Conservation (phyloP, 2,329 filamentous ascomycete species). For the Grosmannia huntii region DNA sequence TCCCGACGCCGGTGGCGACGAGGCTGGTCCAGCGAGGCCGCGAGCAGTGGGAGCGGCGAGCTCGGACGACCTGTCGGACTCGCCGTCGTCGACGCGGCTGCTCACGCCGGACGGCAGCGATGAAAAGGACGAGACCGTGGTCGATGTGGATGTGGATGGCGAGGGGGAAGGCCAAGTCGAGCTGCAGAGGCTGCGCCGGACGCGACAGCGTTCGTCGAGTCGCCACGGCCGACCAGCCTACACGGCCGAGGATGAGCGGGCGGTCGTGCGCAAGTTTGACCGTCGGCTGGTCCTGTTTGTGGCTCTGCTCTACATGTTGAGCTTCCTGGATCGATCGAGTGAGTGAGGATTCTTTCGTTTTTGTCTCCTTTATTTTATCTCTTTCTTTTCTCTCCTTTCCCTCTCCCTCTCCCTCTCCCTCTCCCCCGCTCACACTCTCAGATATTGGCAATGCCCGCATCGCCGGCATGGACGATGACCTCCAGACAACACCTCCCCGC, state of each 20-base stretch:
- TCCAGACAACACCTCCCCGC: constrained; percentile 34
- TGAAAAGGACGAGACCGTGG: not conserved
- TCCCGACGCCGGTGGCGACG: not conserved
- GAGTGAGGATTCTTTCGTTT: constrained; percentile 23
- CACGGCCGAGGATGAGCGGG: constrained; percentile 55
- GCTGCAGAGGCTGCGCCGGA: not conserved
- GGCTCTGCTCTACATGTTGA: constrained; percentile 69
- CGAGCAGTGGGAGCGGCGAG: not conserved
- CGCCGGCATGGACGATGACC: constrained; percentile 49
- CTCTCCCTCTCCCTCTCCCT: too few species aligned
- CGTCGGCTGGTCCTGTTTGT: constrained; percentile 67
- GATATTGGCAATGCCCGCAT: constrained; percentile 52
- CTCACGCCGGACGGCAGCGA: not conserved
- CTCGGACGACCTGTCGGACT: not conserved
- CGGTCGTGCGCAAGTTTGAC: constrained; percentile 65
- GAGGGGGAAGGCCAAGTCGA: not conserved
- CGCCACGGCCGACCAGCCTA: constrained; percentile 21
- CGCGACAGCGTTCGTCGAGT: not conserved
- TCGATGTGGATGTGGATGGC: not conserved
- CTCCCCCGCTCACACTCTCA: constrained; percentile 14
- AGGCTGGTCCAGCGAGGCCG: not conserved
- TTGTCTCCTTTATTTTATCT: not conserved
- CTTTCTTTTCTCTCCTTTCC: not conserved
- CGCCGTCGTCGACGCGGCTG: not conserved
- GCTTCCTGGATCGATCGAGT: constrained; percentile 81